Conservation (phyloP, 2,329 filamentous ascomycete species). For the Penicillium freii region DNA sequence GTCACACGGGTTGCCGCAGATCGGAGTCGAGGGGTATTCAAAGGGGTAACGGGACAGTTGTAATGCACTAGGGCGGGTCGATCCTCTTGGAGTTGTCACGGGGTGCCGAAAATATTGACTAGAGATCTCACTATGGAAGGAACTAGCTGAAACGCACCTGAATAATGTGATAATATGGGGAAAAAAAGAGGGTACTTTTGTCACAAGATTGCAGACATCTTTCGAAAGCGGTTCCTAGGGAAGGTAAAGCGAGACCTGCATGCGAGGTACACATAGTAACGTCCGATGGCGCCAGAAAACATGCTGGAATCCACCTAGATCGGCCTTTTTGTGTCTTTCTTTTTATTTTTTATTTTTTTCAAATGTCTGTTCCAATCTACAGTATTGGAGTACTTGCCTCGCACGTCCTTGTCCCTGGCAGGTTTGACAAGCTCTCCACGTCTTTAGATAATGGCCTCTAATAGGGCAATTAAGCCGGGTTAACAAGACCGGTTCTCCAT, state of each 20-base stretch:
- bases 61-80: not conserved
- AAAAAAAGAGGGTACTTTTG: not conserved
- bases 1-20: constrained; percentile 12
- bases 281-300: constrained; percentile 17
- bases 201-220: not conserved
- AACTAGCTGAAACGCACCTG: not conserved
- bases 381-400: no score
- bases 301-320: constrained; percentile 10
- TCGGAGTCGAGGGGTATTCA: not conserved
- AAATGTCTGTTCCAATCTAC: not conserved
- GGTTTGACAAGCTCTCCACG: constrained; percentile 1
- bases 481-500: constrained; percentile 11
- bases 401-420: constrained; percentile 24
- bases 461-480: constrained; percentile 8
- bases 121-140: not conserved
- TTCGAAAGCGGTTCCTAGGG: constrained; percentile 1
- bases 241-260: constrained; percentile 23
- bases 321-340: constrained; percentile 11
- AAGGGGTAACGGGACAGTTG: not conserved
- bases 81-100: not conserved
- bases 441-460: not conserved
- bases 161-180: not conserved
- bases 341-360: not conserved
- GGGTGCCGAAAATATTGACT: constrained; percentile 11
- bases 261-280: constrained; percentile 6